Evolutionary conservation across 2,329 filamentous ascomycete species (phyloP), one percentile per base, ranked within the genome.

Genomic region (Pseudocercospora macadamiae): DNA sequence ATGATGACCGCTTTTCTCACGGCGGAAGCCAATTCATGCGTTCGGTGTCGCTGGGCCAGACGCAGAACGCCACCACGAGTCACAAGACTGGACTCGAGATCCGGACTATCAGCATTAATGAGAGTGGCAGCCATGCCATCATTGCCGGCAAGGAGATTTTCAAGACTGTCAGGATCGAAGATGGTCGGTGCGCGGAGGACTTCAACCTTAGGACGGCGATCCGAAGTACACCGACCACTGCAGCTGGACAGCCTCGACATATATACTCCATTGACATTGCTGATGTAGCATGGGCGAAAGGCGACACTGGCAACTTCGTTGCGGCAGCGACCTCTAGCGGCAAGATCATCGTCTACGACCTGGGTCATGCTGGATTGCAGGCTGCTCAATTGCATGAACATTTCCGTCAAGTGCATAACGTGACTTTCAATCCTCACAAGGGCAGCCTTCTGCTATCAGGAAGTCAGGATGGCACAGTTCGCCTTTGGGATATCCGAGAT

Each of bases 201-300:
- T 80, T 84, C 72, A 87, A 88, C 69, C 79, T 88, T 63, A 83
- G 85, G 60, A 79, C 83, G 64, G 81, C 83, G 28, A 83, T 87
- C 64, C 80, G 83, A 67, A 82, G 82, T 64, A 83, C 82, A 69
- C 80, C 83, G 32, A 80, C 81, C 57, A 79, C 82, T 61, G 77
- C 79, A 59, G 75, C 76, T 19, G 72, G 78, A 53, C 76, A 78
- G 39, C 75, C 79, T 51, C 78, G 82, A 39, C 68, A 73, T 30
- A 61, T 66, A 16, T 74, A 71, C 57, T 83, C 83, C 60, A 77
- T 87, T 62, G 83, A 84, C 54, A 84, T 86, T 64, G 84, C 83
- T 61, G 86, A 88, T 72, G 86, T 88, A 26, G 86, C 86, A 64
- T 88, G 86, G 86, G 87, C 86, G 52, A 85, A 86, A 74, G 82